Percentiles rank a stretch among this genome's conserved stretches.
phyloP scores from a whole-genome alignment of 805 yeast species.

The Candida golubevii region DNA sequence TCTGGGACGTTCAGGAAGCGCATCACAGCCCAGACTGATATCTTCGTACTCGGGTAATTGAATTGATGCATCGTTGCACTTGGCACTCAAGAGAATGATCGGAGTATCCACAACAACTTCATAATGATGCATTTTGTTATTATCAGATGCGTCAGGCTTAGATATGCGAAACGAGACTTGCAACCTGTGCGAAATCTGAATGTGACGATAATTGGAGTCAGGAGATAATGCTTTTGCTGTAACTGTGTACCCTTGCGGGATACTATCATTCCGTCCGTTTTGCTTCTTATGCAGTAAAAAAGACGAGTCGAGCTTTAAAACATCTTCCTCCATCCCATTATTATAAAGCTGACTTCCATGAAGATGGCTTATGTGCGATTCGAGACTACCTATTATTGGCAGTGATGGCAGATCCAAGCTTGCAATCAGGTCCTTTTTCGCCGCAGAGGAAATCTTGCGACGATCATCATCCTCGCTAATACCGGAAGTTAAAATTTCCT shows the following conservation, averaged over 20 bases:
- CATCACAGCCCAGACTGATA: slow-evolving; percentile 6
- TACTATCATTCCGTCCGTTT: slow-evolving; percentile 22
- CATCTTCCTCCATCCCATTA: slow-evolving; percentile 16
- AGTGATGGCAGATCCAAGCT: slow-evolving; percentile 20
- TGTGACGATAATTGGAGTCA: slow-evolving; percentile 59
- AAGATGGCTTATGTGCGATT: slow-evolving; percentile 33
- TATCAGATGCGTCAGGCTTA: slow-evolving; percentile 48
- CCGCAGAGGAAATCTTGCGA: background rate
- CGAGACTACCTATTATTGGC: slow-evolving; percentile 37
- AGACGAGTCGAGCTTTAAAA: slow-evolving; percentile 28
- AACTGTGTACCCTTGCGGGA: slow-evolving; percentile 33
- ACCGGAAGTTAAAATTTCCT: slow-evolving; percentile 21
- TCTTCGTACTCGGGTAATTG: slow-evolving; percentile 41
- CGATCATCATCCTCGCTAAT: slow-evolving; percentile 9
- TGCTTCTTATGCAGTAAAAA: slow-evolving; percentile 27
- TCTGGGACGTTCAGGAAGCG: slow-evolving; percentile 10
- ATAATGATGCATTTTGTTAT: slow-evolving; percentile 58
- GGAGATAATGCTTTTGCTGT: slow-evolving; percentile 48
- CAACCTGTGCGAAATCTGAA: slow-evolving; percentile 60
- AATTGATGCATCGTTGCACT: slow-evolving; percentile 37
- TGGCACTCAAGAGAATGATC: slow-evolving; percentile 42
- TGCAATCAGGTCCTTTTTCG: slow-evolving; percentile 7
- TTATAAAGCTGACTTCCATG: slow-evolving; percentile 5
- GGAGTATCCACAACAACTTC: slow-evolving; percentile 83
- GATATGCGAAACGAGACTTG: slow-evolving; percentile 70